These are phyloP conservation scores for Akanthomyces muscarius DNA, from an alignment of 2,329 filamentous ascomycete genomes.

Conservation along the genomic window DNA sequence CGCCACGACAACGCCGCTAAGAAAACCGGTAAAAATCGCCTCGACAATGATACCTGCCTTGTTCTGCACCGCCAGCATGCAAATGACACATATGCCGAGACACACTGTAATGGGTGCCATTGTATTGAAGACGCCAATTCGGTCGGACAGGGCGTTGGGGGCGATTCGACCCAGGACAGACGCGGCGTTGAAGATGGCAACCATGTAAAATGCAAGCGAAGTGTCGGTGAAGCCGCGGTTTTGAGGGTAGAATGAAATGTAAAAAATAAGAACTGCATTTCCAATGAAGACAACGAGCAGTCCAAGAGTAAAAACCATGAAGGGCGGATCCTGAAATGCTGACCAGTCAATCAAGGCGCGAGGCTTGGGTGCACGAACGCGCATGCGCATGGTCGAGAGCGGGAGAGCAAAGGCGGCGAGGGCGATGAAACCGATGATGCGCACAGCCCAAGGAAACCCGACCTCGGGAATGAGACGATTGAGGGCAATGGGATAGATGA, in stretches of 20 bases:
- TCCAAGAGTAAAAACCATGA: constrained; percentile 28
- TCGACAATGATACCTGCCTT: constrained; percentile 32
- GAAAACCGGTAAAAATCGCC: constrained; percentile 37
- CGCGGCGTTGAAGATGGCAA: constrained; percentile 31
- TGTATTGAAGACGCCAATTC: constrained; percentile 34
- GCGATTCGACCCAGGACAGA: constrained; percentile 34
- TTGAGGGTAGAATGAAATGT: background rate
- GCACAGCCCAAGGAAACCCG: constrained; percentile 24
- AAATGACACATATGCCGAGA: too few relatives aligned
- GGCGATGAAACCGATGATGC: constrained; percentile 23
- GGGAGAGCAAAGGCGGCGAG: constrained; percentile 17
- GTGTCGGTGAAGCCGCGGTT: background rate
- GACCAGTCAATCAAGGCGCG: constrained; percentile 26
- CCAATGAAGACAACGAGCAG: background rate
- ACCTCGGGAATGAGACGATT: constrained; percentile 36
- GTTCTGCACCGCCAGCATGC: constrained; percentile 34
- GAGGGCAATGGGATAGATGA: constrained; percentile 28
- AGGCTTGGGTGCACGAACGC: background rate
- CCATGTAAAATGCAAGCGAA: background rate
- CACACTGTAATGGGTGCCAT: too few relatives aligned
- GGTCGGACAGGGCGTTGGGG: constrained; percentile 33
- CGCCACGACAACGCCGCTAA: constrained; percentile 39
- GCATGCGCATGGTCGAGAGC: background rate
- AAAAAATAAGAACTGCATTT: background rate
- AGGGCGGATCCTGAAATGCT: constrained; percentile 34